A percentile compares a stretch with the other conserved stretches of the same genome.
phyloP scores from a whole-genome alignment of 805 yeast genomes.

The Saturnispora diversa region DNA sequence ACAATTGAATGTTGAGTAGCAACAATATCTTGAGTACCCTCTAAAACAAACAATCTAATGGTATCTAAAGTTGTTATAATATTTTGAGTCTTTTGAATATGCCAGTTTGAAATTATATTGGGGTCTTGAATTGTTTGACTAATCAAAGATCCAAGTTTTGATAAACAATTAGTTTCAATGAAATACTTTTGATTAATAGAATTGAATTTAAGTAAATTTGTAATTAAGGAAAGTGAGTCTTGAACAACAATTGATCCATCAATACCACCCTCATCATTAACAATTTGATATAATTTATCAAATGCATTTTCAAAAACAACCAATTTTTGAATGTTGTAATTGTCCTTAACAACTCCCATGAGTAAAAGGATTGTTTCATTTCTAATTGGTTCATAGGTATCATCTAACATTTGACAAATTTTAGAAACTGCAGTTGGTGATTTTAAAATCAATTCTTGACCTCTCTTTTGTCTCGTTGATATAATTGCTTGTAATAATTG shows the following conservation, averaged over 20 bases:
- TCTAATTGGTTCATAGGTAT: conserved; percentile 73
- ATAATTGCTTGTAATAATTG: conserved; percentile 81
- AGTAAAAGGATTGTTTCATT: conserved; percentile 81
- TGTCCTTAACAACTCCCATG: conserved; percentile 72
- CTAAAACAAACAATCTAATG: conserved; percentile 60
- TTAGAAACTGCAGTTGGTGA: conserved; percentile 76
- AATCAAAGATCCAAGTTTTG: conserved; percentile 53
- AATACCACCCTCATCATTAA: conserved; percentile 81
- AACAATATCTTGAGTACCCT: conserved; percentile 59
- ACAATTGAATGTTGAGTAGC: conserved; percentile 55
- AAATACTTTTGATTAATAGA: conserved; percentile 86
- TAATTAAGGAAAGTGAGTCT: conserved; percentile 72
- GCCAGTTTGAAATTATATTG: conserved; percentile 47
- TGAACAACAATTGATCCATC: conserved; percentile 86
- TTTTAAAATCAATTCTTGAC: conserved; percentile 64
- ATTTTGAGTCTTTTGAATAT: conserved; percentile 64
- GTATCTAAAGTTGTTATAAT: conserved; percentile 62
- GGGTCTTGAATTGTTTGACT: conserved; percentile 39
- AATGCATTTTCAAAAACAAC: conserved; percentile 94
- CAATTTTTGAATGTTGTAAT: conserved; percentile 79
- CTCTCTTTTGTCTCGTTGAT: conserved; percentile 61
- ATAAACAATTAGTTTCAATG: conserved; percentile 73
- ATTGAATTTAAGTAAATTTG: conserved; percentile 69
- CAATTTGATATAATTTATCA: conserved; percentile 69
- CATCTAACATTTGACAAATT: conserved; percentile 55